These are phyloP conservation scores for Oleoguttula mirabilis DNA, from an alignment of 495 filamentous ascomycete species.

Conservation along the genomic window DNA sequence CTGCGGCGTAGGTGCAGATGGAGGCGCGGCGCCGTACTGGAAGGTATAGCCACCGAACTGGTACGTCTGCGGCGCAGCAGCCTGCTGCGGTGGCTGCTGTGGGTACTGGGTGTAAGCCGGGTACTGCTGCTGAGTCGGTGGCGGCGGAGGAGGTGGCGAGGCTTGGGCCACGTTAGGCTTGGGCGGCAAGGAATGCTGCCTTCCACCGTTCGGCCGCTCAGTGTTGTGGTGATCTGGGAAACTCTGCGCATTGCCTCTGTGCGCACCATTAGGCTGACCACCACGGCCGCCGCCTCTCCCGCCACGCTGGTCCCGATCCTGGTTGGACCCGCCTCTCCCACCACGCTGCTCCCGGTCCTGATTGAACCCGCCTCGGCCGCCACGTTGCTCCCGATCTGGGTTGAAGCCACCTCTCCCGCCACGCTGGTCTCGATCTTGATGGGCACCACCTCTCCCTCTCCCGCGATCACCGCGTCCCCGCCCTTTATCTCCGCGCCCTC, in stretches of 20 bases:
- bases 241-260: conserved; percentile 17
- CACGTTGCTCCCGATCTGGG: conserved; percentile 14
- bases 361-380: neutral
- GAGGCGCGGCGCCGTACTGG: conserved; percentile 12
- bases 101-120: neutral
- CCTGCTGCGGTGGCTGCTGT: conserved; percentile 1
- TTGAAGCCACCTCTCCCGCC: conserved; percentile 1
- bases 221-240: conserved; percentile 20
- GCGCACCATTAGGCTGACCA: neutral
- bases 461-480: conserved; percentile 30
- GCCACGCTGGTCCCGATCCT: neutral
- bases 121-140: neutral
- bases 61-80: conserved; percentile 6
- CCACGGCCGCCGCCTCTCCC: neutral
- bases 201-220: neutral
- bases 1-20: too few species aligned
- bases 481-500: conserved; percentile 40
- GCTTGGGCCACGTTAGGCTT: conserved; percentile 1
- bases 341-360: neutral
- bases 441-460: conserved; percentile 1
- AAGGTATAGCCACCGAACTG: conserved; percentile 19
- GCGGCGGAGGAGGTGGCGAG: neutral
- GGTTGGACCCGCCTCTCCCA: neutral
- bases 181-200: conserved; percentile 3
- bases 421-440: conserved; percentile 8